These are phyloP conservation scores for Penicillium sp. DNA, from an alignment of 2,329 filamentous ascomycete species.

Conservation along the genomic window DNA sequence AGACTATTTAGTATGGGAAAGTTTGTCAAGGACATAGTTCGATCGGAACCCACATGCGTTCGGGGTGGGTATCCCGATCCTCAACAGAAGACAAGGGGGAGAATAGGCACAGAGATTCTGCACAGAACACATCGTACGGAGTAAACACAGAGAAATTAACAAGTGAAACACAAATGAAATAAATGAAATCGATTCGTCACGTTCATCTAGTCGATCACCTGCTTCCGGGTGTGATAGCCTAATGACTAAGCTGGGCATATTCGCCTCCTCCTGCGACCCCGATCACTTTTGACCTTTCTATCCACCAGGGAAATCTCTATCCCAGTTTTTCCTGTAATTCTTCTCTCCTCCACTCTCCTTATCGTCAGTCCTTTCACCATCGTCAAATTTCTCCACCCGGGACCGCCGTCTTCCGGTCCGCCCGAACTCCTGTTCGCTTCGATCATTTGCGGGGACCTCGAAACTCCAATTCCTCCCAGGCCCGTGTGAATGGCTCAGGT, in stretches of 20 bases:
- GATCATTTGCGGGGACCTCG: slow-evolving; percentile 27
- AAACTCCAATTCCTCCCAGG: slow-evolving; percentile 3
- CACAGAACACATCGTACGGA: background rate
- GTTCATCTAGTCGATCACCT: slow-evolving; percentile 8
- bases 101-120: background rate
- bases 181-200: background rate
- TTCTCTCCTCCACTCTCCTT: slow-evolving; percentile 16
- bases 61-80: background rate
- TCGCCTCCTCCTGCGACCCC: slow-evolving; percentile 6
- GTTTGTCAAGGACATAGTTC: slow-evolving; percentile 1
- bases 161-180: background rate
- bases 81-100: background rate
- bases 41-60: slow-evolving; percentile 5
- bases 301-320: slow-evolving; percentile 3
- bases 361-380: slow-evolving; percentile 4
- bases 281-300: slow-evolving; percentile 3
- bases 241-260: slow-evolving; percentile 15
- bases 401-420: slow-evolving; percentile 9
- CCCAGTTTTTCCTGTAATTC: background rate
- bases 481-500: slow-evolving; percentile 19
- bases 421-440: slow-evolving; percentile 12
- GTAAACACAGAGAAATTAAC: background rate
- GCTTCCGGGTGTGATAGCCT: slow-evolving; percentile 12
- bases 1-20: slow-evolving; percentile 2
- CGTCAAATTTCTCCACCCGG: background rate